Evolutionary conservation across 139 green algal genomes (phyloP).

Genomic region (Parachlorella kessleri): DNA sequence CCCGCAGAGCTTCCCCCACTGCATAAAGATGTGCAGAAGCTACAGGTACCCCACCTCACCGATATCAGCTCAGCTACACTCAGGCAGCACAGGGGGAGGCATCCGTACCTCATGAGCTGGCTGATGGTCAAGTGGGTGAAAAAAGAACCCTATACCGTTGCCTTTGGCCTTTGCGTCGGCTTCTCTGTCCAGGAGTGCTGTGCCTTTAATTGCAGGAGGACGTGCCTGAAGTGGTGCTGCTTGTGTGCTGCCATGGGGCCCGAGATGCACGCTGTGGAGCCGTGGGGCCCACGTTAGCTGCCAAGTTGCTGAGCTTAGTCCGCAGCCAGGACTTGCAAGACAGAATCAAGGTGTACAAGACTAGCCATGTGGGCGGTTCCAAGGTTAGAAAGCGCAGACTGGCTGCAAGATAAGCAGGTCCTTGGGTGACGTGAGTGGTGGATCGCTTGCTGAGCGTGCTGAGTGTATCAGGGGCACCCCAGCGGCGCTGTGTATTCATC

Average conservation of each 20-base stretch:
- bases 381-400: no score
- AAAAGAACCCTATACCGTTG: neutral
- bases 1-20: no score
- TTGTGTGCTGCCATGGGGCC: conserved; percentile 50
- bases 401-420: no score
- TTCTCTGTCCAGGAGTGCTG: neutral
- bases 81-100: neutral
- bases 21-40: no score
- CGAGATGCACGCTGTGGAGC: conserved; percentile 50
- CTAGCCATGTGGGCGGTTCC: conserved; percentile 36
- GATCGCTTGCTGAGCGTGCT: neutral
- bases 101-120: neutral
- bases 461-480: neutral
- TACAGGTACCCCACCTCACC: no score
- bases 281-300: conserved; percentile 31
- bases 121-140: neutral
- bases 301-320: conserved; percentile 15
- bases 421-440: no score
- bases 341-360: conserved; percentile 24
- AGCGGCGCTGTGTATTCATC: neutral
- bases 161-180: neutral
- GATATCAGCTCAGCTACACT: no score
- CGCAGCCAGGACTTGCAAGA: conserved; percentile 5
- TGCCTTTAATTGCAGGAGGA: neutral
- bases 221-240: conserved; percentile 12